Base-by-base conservation (phyloP, 768 basidiomycete genomes). In the Pleurotus eryngii region DNA sequence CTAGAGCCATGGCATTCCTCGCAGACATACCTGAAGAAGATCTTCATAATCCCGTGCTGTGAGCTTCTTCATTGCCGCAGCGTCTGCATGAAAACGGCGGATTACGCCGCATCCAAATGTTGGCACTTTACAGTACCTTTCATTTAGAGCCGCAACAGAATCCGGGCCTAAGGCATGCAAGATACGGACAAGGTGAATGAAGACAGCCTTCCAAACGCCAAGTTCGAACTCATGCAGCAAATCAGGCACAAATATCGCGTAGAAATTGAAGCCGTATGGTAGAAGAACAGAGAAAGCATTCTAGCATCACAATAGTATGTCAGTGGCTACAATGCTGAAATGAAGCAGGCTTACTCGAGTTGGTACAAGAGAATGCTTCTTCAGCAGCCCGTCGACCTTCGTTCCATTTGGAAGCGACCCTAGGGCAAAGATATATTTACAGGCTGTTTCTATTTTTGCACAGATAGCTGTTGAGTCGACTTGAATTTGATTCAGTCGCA, bases 21-120 rank as follows among this genome's bases (percentile, higher is more conserved):
- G n/a, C n/a, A n/a, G n/a, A n/a, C n/a, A n/a, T n/a, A n/a, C 73
- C 63, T 74, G 72, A 0, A 72, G 58, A 5, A 71, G 53, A 15
- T 74, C 70, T 46, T 72, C 67, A 26, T 66, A 73, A 12, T 47
- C 46, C 6, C 46, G 4, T 4, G 14, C 46, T 4, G 46, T 18
- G 4, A 47, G 18, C 26, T 69, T 60, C 39, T 62, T 60, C 50
- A 68, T 57, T 7, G 68, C 62, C 0, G 64, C 60, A 0, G 67
- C 56, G 43, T 69, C 67, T 0, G 49, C 27, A 8, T 56, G 48
- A 46, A 74, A 72, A 3, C 55, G 47, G 0, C 65, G 59, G 3
- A 74, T 74, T 0, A 62, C 53, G 3, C 42, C 60, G 4, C 55
- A 3, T 0, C 63, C 63, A 58, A 64, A 64, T 11, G 63, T 49